Evolutionary conservation across 169 alveolate species (phyloP).

Genomic region (Cryptosporidium baileyi): DNA sequence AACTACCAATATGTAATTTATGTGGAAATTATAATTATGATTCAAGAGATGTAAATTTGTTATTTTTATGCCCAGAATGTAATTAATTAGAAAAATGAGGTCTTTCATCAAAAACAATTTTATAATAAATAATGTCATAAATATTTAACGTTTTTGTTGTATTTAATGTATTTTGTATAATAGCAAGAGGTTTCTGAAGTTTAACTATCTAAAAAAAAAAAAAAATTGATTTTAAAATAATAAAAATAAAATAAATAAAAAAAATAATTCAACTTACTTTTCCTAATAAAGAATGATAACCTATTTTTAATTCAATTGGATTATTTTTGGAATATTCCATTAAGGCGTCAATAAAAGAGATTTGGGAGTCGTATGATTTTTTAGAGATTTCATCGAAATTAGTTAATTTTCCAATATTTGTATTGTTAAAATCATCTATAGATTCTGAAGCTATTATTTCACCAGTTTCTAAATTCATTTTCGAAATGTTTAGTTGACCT

Average conservation of each 20-base stretch:
- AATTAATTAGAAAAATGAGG: conserved; percentile 9
- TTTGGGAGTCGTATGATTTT: background rate
- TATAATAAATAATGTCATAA: conserved; percentile 17
- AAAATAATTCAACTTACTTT: conserved; percentile 9
- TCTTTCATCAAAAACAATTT: conserved; percentile 48
- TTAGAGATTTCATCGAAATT: background rate
- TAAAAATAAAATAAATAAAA: too few species aligned
- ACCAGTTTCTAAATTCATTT: conserved; percentile 36
- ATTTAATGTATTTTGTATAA: background rate
- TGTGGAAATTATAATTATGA: conserved; percentile 7
- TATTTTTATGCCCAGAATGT: conserved; percentile 22
- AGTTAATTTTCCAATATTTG: conserved; percentile 8
- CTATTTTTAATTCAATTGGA: conserved; percentile 22
- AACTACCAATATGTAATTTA: conserved; percentile 12
- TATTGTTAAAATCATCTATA: conserved; percentile 2
- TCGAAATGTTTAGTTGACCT: conserved; percentile 20
- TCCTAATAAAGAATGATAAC: conserved; percentile 20
- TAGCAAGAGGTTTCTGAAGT: conserved; percentile 31
- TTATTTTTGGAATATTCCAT: conserved; percentile 6
- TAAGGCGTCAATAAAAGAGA: background rate
- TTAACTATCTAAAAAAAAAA: background rate
- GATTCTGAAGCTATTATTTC: conserved; percentile 4
- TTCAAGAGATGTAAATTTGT: background rate
- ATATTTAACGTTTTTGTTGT: background rate
- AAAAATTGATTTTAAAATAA: background rate